Percentiles rank a stretch among this genome's conserved stretches.
These are phyloP conservation scores for Trypanosoma boissoni DNA, from an alignment of 208 protist species.

Conservation along the genomic window DNA sequence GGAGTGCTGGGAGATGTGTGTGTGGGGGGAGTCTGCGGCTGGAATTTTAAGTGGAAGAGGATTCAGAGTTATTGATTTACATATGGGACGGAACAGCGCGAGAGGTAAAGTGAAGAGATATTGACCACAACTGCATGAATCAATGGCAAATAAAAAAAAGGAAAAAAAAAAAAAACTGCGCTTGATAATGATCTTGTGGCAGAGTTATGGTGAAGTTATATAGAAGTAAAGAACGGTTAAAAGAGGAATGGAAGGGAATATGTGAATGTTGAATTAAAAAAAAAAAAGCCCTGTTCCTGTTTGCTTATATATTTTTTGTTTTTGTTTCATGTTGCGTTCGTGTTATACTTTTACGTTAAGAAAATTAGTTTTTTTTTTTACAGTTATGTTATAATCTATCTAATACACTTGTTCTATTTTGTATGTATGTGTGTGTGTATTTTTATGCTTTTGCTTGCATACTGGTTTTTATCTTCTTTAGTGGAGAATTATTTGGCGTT, in stretches of 20 bases:
- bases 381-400: not conserved
- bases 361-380: too few species aligned
- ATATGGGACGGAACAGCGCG: too few species aligned
- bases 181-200: not conserved
- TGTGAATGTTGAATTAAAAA: not conserved
- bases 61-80: too few species aligned
- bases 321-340: too few species aligned
- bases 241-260: not conserved
- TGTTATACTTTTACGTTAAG: too few species aligned
- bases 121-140: not conserved
- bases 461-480: not conserved
- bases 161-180: not conserved
- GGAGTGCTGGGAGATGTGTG: too few species aligned
- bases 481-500: not conserved
- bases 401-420: not conserved
- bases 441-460: not conserved
- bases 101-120: constrained; percentile 12
- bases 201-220: not conserved
- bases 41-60: too few species aligned
- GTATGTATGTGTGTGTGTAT: constrained; percentile 12
- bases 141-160: not conserved
- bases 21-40: too few species aligned
- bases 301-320: not conserved
- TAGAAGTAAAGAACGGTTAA: not conserved
- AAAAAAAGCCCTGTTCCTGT: not conserved